Evolutionary conservation across 345 rosid species (phyloP), one percentile per base, ranked within the genome.

Genomic region (Eucalyptus erythrocorys): DNA sequence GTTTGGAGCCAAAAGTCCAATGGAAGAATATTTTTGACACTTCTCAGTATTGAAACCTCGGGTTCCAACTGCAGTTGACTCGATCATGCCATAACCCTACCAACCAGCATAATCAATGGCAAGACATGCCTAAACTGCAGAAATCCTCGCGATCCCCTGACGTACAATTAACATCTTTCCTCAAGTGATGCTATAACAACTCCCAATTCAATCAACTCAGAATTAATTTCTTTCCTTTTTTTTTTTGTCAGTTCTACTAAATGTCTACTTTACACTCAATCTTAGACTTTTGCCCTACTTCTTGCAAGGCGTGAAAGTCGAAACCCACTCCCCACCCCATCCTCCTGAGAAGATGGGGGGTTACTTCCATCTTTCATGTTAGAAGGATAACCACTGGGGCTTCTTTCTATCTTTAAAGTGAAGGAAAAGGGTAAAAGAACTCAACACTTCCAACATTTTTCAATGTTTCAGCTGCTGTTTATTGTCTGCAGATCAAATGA

Each of bases 41-140:
- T 89, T 76, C 89, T 91, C 57, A 6, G 93, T 89, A 89, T 96
- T 96, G 90, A 94, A 93, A 37, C 98, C 97, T 6, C 97, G 97
- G 85, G 98, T 95, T 82, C 97, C 99, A 37, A 96, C 97, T 51
- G 98, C 98, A 4, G 97, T 93, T 21, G 97, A 93, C 89, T 97
- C 99, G 4, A 99, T 95, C 97, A 96, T 90, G 48, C 99, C 99
- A 92, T 96, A 96, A 48, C 99, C 99, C 99, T 97, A 87, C 19
- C 89, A 86, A 85, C 55, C 30, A 76, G 47, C 82, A 76, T 40
- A 40, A 48, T 53, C 37, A 48, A 47, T 47, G 86, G 43, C 37
- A 15, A 12, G 37, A 85, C 55, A 27, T 50, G 43, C 59, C 57
- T n/a, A 85, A 43, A 15, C 87, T n/a, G 57, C 27, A 37, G 87